Percentiles rank a stretch among this genome's conserved stretches.
These are phyloP conservation scores for Cercospora janseana DNA, from an alignment of 2,329 filamentous ascomycete genomes.

Conservation along the genomic window DNA sequence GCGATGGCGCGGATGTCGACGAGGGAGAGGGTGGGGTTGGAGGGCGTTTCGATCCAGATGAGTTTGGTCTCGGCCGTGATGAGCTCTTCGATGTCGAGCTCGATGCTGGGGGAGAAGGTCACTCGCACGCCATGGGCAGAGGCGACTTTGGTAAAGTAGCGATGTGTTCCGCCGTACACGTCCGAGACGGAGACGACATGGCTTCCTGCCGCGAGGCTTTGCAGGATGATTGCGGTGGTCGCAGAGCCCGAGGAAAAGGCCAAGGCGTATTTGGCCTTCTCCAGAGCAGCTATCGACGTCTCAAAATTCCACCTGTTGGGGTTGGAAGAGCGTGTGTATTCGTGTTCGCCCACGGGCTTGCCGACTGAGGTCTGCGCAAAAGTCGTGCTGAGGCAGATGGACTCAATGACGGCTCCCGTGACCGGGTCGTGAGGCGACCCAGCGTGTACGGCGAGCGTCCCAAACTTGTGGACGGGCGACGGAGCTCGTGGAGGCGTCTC, in stretches of 20 bases:
- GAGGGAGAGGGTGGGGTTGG: conserved; percentile 88
- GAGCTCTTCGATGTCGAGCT: conserved; percentile 78
- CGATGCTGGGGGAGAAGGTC: conserved; percentile 90
- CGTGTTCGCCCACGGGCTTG: conserved; percentile 80
- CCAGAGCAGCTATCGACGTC: conserved; percentile 82
- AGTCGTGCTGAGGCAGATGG: conserved; percentile 94
- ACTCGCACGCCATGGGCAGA: conserved; percentile 91
- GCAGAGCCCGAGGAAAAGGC: conserved; percentile 94
- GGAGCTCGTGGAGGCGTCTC: conserved; percentile 71
- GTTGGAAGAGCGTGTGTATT: conserved; percentile 92
- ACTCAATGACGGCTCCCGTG: conserved; percentile 92
- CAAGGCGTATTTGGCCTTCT: conserved; percentile 87
- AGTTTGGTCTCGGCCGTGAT: conserved; percentile 88
- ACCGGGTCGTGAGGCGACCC: conserved; percentile 85
- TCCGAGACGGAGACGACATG: conserved; percentile 97
- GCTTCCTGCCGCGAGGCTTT: conserved; percentile 83
- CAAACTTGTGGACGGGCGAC: conserved; percentile 77
- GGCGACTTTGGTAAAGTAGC: conserved; percentile 98
- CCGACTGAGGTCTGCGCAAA: conserved; percentile 90
- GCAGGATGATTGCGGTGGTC: conserved; percentile 87
- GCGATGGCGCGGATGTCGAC: conserved; percentile 90
- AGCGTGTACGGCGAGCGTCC: conserved; percentile 91
- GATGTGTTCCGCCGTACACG: conserved; percentile 95
- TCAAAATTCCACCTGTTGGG: conserved; percentile 97
- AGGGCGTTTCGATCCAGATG: conserved; percentile 95